These are phyloP conservation scores for Petasospora rhodanensis DNA, from an alignment of 1,139 yeast genomes.

Conservation along the genomic window DNA sequence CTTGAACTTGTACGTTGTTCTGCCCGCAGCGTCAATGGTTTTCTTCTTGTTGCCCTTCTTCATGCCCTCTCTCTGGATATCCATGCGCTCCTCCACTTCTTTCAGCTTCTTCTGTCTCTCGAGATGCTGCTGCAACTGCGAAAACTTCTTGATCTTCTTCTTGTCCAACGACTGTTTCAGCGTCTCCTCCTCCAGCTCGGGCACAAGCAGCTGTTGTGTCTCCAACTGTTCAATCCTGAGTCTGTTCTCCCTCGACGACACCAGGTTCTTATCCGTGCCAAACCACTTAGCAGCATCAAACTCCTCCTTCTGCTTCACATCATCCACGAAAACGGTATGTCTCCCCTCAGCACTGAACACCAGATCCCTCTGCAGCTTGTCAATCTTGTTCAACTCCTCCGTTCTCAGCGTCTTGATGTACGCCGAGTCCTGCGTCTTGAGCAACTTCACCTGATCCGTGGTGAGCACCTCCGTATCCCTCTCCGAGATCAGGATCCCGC, in stretches of 20 bases:
- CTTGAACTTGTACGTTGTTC: conserved; percentile 78
- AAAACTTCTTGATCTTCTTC: conserved; percentile 56
- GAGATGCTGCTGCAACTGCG: conserved; percentile 51
- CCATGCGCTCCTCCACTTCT: conserved; percentile 69
- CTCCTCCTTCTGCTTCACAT: conserved; percentile 45
- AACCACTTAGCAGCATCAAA: conserved; percentile 66
- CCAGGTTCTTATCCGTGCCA: conserved; percentile 61
- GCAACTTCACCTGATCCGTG: conserved; percentile 71
- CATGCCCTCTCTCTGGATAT: conserved; percentile 79
- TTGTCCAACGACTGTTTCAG: conserved; percentile 42
- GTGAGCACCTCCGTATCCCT: conserved; percentile 61
- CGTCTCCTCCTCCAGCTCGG: conserved; percentile 23
- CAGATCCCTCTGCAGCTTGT: conserved; percentile 51
- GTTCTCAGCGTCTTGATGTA: conserved; percentile 75
- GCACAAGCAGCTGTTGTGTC: conserved; percentile 30
- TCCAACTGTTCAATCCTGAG: conserved; percentile 56
- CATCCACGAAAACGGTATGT: conserved; percentile 84
- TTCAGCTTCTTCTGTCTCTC: conserved; percentile 64
- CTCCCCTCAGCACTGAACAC: conserved; percentile 56
- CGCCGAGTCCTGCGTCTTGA: conserved; percentile 86
- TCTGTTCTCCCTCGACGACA: conserved; percentile 69
- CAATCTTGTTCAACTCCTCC: conserved; percentile 63
- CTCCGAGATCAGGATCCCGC: conserved; percentile 63
- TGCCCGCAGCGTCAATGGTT: conserved; percentile 58
- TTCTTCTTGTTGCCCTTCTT: conserved; percentile 86